Evolutionary conservation across 2,329 filamentous ascomycete species (phyloP).

Genomic region (Penicillium sp.): DNA sequence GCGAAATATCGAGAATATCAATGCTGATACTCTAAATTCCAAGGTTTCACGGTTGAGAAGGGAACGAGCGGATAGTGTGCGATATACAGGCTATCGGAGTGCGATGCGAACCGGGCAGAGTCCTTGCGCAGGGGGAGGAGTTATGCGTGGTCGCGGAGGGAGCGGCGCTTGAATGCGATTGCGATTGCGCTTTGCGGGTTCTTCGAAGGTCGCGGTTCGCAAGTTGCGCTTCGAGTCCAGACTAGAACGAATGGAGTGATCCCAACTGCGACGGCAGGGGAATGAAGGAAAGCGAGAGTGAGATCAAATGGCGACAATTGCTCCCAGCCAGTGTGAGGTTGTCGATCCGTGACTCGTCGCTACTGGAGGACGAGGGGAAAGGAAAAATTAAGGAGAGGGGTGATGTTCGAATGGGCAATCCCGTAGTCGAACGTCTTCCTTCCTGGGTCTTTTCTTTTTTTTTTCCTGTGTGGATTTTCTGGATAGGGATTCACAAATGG

Average conservation of each 20-base stretch:
- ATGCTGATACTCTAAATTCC: not conserved
- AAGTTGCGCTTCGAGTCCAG: not conserved
- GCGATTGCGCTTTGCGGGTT: not conserved
- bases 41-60: not conserved
- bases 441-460: conserved; percentile 1
- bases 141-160: not conserved
- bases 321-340: conserved; percentile 35
- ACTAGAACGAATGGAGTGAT: conserved; percentile 2
- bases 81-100: not conserved
- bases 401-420: conserved; percentile 18
- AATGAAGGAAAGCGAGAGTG: conserved; percentile 18
- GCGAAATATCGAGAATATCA: not conserved
- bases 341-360: conserved; percentile 18
- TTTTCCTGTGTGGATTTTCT: conserved; percentile 8
- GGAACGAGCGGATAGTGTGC: not conserved
- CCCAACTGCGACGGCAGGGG: conserved; percentile 11
- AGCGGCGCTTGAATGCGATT: not conserved
- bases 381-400: conserved; percentile 1
- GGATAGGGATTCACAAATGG: conserved; percentile 25
- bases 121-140: not conserved
- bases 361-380: conserved; percentile 21
- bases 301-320: conserved; percentile 24
- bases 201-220: not conserved
- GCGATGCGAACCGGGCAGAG: not conserved
- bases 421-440: conserved; percentile 7